phyloP scores from a whole-genome alignment of 495 filamentous ascomycete genomes.

The Xylaria bambusicola region DNA sequence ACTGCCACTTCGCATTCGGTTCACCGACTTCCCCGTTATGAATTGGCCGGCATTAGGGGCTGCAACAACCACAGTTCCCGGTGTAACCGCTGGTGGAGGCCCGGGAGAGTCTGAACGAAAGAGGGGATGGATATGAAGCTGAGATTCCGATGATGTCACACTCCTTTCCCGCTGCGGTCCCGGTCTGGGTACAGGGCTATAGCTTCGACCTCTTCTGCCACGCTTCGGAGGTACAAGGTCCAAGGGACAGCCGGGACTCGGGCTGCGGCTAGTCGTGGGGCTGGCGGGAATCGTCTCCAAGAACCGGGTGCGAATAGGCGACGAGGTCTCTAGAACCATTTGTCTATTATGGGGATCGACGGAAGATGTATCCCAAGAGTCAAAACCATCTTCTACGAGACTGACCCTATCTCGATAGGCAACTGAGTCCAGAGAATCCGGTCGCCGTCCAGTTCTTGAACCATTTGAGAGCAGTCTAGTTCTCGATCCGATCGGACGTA shows the following conservation, averaged over 20 bases:
- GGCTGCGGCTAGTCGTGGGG: conserved; percentile 51
- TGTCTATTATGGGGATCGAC: conserved; percentile 61
- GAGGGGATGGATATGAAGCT: conserved; percentile 82
- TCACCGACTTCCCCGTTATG: conserved; percentile 61
- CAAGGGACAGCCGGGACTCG: conserved; percentile 48
- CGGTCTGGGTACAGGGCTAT: conserved; percentile 40
- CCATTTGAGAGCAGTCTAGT: conserved; percentile 41
- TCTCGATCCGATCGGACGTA: conserved; percentile 54
- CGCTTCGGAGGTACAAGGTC: conserved; percentile 45
- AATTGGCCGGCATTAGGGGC: conserved; percentile 69
- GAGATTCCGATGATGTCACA: conserved; percentile 48
- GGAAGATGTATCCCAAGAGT: conserved; percentile 67
- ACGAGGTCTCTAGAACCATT: conserved; percentile 50
- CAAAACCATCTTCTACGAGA: conserved; percentile 58
- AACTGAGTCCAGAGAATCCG: conserved; percentile 39
- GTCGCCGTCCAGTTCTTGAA: conserved; percentile 31
- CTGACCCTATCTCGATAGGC: conserved; percentile 36
- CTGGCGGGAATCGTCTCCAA: conserved; percentile 64
- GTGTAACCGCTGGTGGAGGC: conserved; percentile 66
- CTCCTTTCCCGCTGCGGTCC: conserved; percentile 33
- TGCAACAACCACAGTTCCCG: conserved; percentile 70
- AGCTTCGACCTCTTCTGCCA: conserved; percentile 41
- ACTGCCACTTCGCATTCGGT: conserved; percentile 68
- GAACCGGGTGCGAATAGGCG: conserved; percentile 45
- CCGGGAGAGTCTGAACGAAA: conserved; percentile 75